phyloP scores from a whole-genome alignment of 768 basidiomycete genomes.

The Leccinum sublutescens region DNA sequence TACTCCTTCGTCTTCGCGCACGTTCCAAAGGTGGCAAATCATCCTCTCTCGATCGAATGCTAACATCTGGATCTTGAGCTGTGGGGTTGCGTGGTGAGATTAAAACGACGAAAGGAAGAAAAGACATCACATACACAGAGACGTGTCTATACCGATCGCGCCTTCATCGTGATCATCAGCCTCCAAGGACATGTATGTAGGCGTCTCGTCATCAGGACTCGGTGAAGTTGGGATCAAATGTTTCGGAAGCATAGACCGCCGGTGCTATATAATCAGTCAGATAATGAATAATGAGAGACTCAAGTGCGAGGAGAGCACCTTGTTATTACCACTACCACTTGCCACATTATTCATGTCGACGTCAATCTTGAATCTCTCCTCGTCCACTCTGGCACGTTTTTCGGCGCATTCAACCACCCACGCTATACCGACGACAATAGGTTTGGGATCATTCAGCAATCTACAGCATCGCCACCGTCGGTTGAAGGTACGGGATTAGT shows the following conservation, averaged over 20 bases:
- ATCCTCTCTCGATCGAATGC: constrained; percentile 41
- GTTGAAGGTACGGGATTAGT: neutral
- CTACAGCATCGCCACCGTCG: constrained; percentile 31
- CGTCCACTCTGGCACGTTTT: constrained; percentile 59
- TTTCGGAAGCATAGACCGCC: constrained; percentile 72
- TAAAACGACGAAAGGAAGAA: constrained; percentile 1
- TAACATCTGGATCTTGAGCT: constrained; percentile 28
- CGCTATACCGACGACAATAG: constrained; percentile 75
- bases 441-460: constrained; percentile 63
- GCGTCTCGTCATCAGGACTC: constrained; percentile 7
- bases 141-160: constrained; percentile 22
- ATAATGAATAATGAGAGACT: neutral
- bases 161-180: constrained; percentile 32
- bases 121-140: constrained; percentile 20
- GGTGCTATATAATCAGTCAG: constrained; percentile 46
- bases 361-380: constrained; percentile 63
- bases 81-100: constrained; percentile 4
- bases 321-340: constrained; percentile 48
- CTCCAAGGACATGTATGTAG: constrained; percentile 24
- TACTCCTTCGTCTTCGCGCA: constrained; percentile 52
- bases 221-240: constrained; percentile 40
- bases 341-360: constrained; percentile 56
- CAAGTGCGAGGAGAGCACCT: constrained; percentile 42
- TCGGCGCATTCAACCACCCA: constrained; percentile 91
- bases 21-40: constrained; percentile 68